Conservation (phyloP, 495 filamentous ascomycete genomes). For the Geopyxis carbonaria region DNA sequence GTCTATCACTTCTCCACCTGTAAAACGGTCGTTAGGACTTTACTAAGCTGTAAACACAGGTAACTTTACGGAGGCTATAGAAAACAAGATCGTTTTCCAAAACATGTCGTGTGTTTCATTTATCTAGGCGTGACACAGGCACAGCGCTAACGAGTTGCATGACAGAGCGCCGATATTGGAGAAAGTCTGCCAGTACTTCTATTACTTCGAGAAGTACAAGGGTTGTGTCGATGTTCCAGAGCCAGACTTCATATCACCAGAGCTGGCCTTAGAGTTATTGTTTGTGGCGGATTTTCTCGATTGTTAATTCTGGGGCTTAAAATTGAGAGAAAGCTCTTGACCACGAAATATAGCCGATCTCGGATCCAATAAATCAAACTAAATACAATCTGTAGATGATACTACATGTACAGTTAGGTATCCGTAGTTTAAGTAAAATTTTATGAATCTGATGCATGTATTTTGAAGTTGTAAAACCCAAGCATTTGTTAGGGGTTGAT, state of each 20-base stretch:
- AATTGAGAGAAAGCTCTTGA: too few species aligned
- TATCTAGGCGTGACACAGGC: neutral
- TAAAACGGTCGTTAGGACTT: neutral
- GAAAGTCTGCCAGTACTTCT: constrained; percentile 81
- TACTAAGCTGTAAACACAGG: constrained; percentile 4
- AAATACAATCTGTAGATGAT: too few species aligned
- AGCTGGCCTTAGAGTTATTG: constrained; percentile 63
- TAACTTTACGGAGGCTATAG: constrained; percentile 21
- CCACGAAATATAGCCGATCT: too few species aligned
- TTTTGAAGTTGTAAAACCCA: too few species aligned
- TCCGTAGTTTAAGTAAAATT: too few species aligned
- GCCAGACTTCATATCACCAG: constrained; percentile 64
- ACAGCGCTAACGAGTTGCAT: neutral
- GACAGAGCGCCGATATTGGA: constrained; percentile 64
- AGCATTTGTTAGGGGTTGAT: too few species aligned
- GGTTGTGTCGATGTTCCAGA: constrained; percentile 65
- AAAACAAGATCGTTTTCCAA: constrained; percentile 24
- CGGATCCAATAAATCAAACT: too few species aligned
- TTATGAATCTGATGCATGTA: too few species aligned
- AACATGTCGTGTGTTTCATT: constrained; percentile 19
- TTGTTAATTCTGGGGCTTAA: constrained; percentile 8
- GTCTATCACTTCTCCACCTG: constrained; percentile 24
- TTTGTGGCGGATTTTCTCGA: constrained; percentile 55
- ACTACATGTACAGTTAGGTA: too few species aligned
- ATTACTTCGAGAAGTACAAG: constrained; percentile 70